Conservation (phyloP, 108 stramenopile species). For the Nitzschia sp. region DNA sequence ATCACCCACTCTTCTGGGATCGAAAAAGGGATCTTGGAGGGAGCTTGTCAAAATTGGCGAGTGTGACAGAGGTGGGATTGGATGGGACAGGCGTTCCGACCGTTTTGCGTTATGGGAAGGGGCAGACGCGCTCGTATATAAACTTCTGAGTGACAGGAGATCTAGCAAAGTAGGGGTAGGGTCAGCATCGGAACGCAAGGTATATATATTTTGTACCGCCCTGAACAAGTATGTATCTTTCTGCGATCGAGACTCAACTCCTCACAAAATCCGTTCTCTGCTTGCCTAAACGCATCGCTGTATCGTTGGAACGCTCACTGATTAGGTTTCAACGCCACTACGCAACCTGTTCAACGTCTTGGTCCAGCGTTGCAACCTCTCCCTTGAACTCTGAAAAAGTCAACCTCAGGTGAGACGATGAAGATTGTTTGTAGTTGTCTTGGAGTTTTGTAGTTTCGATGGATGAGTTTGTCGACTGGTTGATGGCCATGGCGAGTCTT, state of each 20-base stretch:
- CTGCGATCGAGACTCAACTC: constrained; percentile 11
- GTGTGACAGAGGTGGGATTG: neutral
- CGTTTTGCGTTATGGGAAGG: constrained; percentile 17
- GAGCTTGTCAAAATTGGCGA: constrained; percentile 1
- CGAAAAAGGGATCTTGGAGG: neutral
- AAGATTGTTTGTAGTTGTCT: too few relatives aligned
- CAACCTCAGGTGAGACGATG: too few relatives aligned
- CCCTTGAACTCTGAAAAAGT: too few relatives aligned
- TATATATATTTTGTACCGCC: neutral
- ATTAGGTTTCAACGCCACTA: constrained; percentile 16
- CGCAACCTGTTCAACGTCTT: constrained; percentile 15
- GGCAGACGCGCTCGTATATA: neutral
- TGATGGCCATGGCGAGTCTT: too few relatives aligned
- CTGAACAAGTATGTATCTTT: neutral
- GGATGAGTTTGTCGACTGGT: too few relatives aligned
- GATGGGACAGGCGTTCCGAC: constrained; percentile 3
- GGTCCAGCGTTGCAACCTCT: too few relatives aligned
- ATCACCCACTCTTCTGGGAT: neutral
- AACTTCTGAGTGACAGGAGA: too few relatives aligned
- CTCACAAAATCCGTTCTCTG: constrained; percentile 4
- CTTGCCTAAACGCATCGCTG: constrained; percentile 11
- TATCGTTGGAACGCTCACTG: constrained; percentile 17
- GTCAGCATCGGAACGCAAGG: constrained; percentile 3
- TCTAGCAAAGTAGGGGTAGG: neutral
- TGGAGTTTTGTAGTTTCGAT: too few relatives aligned